Conservation (phyloP, 306 rosid genomes). For the Castanospermum australe region DNA sequence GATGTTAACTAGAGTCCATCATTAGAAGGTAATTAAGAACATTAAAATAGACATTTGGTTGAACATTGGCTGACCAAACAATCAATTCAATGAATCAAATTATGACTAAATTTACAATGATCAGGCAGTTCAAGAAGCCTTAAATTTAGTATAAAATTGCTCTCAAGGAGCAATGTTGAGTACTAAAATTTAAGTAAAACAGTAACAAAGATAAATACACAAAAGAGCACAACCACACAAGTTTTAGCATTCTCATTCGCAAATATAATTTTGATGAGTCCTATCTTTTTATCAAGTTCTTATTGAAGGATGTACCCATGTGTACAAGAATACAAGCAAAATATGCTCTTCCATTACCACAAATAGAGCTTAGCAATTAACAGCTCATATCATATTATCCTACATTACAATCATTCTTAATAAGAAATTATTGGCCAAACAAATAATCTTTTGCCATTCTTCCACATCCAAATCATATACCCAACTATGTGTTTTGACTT, state of each 20-base stretch:
- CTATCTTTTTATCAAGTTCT: neutral
- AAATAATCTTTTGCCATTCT: neutral
- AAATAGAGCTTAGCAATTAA: neutral
- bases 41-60: neutral
- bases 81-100: slow-evolving; percentile 1
- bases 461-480: neutral
- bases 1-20: neutral
- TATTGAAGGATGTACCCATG: neutral
- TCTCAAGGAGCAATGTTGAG: neutral
- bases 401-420: neutral
- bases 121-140: neutral
- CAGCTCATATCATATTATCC: neutral
- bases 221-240: neutral
- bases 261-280: neutral
- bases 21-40: neutral
- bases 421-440: neutral
- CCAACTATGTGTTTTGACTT: neutral
- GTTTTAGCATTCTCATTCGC: neutral
- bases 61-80: slow-evolving; percentile 4
- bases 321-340: neutral
- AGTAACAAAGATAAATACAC: neutral
- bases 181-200: neutral
- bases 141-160: neutral
- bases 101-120: neutral
- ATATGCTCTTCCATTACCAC: neutral